Percentiles rank a stretch among this genome's conserved stretches.
Evolutionary conservation across 306 rosid species (phyloP).

Genomic region (Clitoria ternatea): DNA sequence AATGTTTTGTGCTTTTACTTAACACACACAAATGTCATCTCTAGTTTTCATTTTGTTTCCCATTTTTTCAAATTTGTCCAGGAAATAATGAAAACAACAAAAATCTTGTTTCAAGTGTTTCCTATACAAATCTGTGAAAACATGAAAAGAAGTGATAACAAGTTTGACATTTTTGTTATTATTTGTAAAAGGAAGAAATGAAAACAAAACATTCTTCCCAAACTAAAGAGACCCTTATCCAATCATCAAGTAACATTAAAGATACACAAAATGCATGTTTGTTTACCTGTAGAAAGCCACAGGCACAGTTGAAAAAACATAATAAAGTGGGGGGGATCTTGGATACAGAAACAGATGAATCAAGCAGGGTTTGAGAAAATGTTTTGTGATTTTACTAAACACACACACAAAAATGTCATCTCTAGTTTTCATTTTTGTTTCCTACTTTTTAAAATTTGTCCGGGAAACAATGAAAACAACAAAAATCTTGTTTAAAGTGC

Average conservation of each 20-base stretch:
- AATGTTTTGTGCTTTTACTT: background rate
- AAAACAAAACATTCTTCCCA: background rate
- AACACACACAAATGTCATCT: background rate
- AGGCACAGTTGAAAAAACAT: background rate
- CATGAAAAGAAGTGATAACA: background rate
- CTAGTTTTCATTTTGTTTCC: background rate
- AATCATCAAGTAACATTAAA: background rate
- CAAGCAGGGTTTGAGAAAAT: background rate
- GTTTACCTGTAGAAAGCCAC: slow-evolving; percentile 59
- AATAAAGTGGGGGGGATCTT: background rate
- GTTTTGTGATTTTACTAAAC: background rate
- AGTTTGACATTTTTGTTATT: background rate
- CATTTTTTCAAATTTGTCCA: background rate
- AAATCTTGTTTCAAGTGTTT: background rate
- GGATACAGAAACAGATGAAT: background rate
- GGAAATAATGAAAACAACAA: background rate
- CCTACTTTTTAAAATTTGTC: background rate
- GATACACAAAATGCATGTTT: slow-evolving; percentile 81
- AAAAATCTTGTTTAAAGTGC: background rate
- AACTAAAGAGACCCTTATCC: background rate
- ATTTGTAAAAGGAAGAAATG: background rate
- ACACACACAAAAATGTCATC: background rate
- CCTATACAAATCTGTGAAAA: background rate
- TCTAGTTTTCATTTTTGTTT: background rate
- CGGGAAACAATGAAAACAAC: too few species aligned